phyloP scores from a whole-genome alignment of 1,284 basidiomycete species.

The Ceratobasidium sp. region DNA sequence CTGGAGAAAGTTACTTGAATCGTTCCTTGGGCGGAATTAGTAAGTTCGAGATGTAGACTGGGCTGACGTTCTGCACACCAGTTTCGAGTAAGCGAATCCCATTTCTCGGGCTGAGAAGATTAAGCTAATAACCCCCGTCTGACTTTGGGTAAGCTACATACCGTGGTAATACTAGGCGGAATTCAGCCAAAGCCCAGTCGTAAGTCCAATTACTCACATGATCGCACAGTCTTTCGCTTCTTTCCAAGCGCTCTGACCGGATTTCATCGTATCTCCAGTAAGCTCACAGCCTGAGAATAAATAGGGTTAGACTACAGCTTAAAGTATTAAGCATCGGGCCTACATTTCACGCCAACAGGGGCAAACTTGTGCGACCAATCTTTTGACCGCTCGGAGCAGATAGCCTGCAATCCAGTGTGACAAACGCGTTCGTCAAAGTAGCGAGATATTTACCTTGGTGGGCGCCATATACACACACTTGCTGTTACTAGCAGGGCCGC shows the following conservation, averaged over 20 bases:
- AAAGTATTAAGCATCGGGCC: slow-evolving; percentile 42
- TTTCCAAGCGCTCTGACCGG: slow-evolving; percentile 68
- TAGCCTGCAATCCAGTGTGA: slow-evolving; percentile 62
- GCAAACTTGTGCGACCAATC: slow-evolving; percentile 88
- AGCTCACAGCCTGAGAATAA: slow-evolving; percentile 74
- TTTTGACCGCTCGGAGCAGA: slow-evolving; percentile 82
- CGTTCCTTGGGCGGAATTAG: slow-evolving; percentile 56
- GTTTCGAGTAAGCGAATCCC: slow-evolving; percentile 88
- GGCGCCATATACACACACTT: slow-evolving; percentile 95
- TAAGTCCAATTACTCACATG: slow-evolving; percentile 59
- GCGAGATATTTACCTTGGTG: slow-evolving; percentile 69
- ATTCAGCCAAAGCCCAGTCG: not conserved
- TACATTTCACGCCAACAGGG: slow-evolving; percentile 75
- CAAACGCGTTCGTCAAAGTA: not conserved
- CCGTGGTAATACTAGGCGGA: slow-evolving; percentile 71
- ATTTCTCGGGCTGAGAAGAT: slow-evolving; percentile 81
- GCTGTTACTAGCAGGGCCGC: slow-evolving; percentile 48
- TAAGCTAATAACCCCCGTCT: slow-evolving; percentile 14
- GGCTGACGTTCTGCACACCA: slow-evolving; percentile 56
- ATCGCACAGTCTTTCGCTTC: slow-evolving; percentile 75
- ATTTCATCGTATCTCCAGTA: slow-evolving; percentile 84
- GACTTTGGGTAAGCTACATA: slow-evolving; percentile 48
- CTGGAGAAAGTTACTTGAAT: slow-evolving; percentile 68
- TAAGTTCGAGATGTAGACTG: not conserved
- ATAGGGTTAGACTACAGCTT: not conserved